phyloP scores from a whole-genome alignment of 2,329 filamentous ascomycete genomes.

The Laburnicola sp. region DNA sequence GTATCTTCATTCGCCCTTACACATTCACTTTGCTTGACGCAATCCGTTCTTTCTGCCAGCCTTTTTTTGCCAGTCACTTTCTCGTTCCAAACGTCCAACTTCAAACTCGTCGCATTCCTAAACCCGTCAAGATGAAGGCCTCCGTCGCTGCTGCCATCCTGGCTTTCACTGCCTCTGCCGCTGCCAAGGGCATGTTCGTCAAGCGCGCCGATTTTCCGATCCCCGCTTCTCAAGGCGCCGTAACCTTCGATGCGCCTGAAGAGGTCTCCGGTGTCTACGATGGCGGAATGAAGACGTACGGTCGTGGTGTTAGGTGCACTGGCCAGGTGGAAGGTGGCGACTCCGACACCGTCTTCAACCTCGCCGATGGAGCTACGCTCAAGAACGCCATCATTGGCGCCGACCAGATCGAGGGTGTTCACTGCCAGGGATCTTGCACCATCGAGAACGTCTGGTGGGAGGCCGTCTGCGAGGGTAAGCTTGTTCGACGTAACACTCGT shows the following conservation, averaged over 20 bases:
- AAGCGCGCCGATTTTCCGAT: constrained; percentile 39
- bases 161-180: constrained; percentile 32
- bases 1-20: constrained; percentile 5
- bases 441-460: constrained; percentile 52
- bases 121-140: constrained; percentile 40
- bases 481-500: background rate
- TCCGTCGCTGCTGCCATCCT: constrained; percentile 31
- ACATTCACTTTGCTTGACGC: constrained; percentile 15
- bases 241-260: constrained; percentile 21
- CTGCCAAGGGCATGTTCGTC: constrained; percentile 32
- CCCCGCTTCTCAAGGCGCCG: constrained; percentile 37
- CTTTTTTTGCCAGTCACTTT: constrained; percentile 16
- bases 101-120: constrained; percentile 4
- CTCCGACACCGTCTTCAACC: constrained; percentile 54
- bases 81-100: constrained; percentile 27
- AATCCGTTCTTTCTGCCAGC: constrained; percentile 9
- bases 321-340: constrained; percentile 48
- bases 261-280: constrained; percentile 27
- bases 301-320: constrained; percentile 37
- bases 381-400: constrained; percentile 58
- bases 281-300: constrained; percentile 27
- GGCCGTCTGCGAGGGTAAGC: constrained; percentile 45
- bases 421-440: constrained; percentile 55
- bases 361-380: constrained; percentile 53
- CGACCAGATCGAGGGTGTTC: constrained; percentile 55